A percentile compares a stretch with the other conserved stretches of the same genome.
These are phyloP conservation scores for Bocquillonia castaneifolia DNA, from an alignment of 441 rosid species.

Conservation along the genomic window DNA sequence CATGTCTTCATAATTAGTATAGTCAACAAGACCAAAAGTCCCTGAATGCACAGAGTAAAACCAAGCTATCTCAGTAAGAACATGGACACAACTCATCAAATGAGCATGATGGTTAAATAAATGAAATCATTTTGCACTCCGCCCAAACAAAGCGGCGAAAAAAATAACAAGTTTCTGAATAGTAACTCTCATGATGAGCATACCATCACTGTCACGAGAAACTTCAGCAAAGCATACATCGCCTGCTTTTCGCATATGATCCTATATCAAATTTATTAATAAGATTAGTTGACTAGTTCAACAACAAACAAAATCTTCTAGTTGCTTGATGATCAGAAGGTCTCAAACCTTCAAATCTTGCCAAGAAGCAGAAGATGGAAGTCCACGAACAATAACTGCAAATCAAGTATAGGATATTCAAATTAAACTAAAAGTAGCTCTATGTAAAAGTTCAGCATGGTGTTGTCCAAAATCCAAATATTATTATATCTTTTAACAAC, in stretches of 20 bases:
- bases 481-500: background rate
- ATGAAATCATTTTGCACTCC: conserved; percentile 3
- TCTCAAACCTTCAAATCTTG: conserved; percentile 47
- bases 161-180: background rate
- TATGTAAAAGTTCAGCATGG: background rate
- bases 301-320: background rate
- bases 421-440: background rate
- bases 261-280: conserved; percentile 29
- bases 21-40: conserved; percentile 88
- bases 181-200: conserved; percentile 3
- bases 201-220: conserved; percentile 50
- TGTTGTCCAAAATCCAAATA: background rate
- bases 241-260: conserved; percentile 53
- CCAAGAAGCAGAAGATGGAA: conserved; percentile 55
- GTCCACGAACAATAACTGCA: conserved; percentile 46
- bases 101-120: background rate
- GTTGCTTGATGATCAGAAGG: background rate
- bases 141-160: background rate
- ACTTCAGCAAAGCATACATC: conserved; percentile 52
- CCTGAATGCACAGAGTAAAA: conserved; percentile 41
- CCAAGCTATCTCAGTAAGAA: conserved; percentile 1
- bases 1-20: conserved; percentile 89
- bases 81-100: background rate
- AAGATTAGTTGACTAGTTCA: background rate
- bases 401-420: background rate